Percentiles rank a stretch among this genome's conserved stretches.
phyloP scores from a whole-genome alignment of 495 filamentous ascomycete genomes.

The Annulohypoxylon nitens region DNA sequence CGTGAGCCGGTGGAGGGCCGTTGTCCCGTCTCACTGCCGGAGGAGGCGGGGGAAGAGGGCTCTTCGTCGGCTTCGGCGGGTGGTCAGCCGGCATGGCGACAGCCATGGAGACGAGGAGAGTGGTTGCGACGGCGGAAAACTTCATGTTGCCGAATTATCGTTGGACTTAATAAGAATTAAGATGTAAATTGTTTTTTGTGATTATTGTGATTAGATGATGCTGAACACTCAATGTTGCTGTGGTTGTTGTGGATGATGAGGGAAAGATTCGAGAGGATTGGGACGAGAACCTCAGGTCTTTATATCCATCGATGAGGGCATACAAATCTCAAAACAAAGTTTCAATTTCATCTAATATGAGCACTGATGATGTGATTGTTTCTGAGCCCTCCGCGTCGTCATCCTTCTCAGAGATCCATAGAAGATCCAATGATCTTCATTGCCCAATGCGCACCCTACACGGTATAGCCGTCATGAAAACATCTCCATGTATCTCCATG shows the following conservation, averaged over 20 bases:
- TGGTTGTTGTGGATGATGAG: slow-evolving; percentile 6
- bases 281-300: not conserved
- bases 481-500: not conserved
- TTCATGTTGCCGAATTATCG: slow-evolving; percentile 10
- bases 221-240: not conserved
- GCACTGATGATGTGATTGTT: not conserved
- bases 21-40: not conserved
- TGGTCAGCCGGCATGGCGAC: slow-evolving; percentile 12
- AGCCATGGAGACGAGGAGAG: slow-evolving; percentile 15
- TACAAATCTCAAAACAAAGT: not conserved
- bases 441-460: slow-evolving; percentile 12
- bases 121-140: slow-evolving; percentile 6
- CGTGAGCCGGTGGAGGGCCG: not conserved
- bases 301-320: slow-evolving; percentile 5
- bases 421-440: slow-evolving; percentile 13
- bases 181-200: not conserved
- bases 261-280: not conserved
- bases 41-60: slow-evolving; percentile 13
- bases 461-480: not conserved
- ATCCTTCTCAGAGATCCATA: slow-evolving; percentile 12
- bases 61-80: slow-evolving; percentile 2
- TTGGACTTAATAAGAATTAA: not conserved
- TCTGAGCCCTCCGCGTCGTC: slow-evolving; percentile 15
- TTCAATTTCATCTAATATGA: slow-evolving; percentile 5
- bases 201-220: not conserved